Percentiles rank a stretch among this genome's conserved stretches.
Conservation (phyloP, 2,329 filamentous ascomycete genomes). For the Lasiodiplodia hormozganensis region DNA sequence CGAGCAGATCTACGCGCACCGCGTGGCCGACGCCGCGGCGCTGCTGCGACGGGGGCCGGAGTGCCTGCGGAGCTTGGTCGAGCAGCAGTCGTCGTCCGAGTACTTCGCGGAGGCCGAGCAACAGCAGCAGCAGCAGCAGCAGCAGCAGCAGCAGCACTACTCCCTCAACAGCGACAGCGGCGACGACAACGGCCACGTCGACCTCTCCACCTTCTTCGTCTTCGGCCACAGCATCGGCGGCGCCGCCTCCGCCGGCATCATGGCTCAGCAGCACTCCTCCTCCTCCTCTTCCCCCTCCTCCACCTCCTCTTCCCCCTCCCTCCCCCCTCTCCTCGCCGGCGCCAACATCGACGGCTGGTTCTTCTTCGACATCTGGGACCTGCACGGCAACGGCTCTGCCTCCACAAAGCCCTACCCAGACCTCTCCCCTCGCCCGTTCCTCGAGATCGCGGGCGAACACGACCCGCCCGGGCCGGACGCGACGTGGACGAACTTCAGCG, state of each 20-base stretch:
- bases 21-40: constrained; percentile 34
- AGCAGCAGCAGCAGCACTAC: too few species aligned
- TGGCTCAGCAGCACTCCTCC: constrained; percentile 17
- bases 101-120: too few species aligned
- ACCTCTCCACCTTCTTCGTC: constrained; percentile 32
- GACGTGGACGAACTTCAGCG: constrained; percentile 34
- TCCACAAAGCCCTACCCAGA: background rate
- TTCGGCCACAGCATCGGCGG: constrained; percentile 37
- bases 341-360: constrained; percentile 35
- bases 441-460: constrained; percentile 33
- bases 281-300: too few species aligned
- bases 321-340: constrained; percentile 32
- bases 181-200: constrained; percentile 21
- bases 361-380: constrained; percentile 33
- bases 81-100: too few species aligned
- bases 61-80: too few species aligned
- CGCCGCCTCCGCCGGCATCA: constrained; percentile 32
- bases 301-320: too few species aligned
- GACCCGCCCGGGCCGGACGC: constrained; percentile 31
- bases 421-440: constrained; percentile 30
- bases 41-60: constrained; percentile 22
- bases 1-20: constrained; percentile 32
- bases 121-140: too few species aligned
- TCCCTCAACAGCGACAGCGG: constrained; percentile 21
- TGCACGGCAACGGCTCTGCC: constrained; percentile 19